Conservation (phyloP, 495 filamentous ascomycete species). For the Penicillium simplicissimum region DNA sequence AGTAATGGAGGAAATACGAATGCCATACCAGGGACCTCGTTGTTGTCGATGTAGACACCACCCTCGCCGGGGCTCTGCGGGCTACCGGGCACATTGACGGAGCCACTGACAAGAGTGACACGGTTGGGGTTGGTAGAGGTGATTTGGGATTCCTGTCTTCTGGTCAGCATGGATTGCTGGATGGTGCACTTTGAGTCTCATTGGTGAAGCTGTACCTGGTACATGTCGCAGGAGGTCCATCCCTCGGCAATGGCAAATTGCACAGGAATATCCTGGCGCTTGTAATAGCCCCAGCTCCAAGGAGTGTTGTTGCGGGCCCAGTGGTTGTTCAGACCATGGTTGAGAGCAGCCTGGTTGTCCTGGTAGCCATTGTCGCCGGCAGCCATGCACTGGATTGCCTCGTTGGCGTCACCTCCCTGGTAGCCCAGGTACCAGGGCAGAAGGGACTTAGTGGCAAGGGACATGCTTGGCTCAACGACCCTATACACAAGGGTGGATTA, state of each 20-base stretch:
- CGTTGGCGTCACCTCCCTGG: conserved; percentile 42
- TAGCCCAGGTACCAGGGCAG: conserved; percentile 57
- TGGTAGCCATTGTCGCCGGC: conserved; percentile 53
- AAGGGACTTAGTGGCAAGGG: conserved; percentile 35
- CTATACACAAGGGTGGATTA: conserved; percentile 5
- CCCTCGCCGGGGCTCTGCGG: conserved; percentile 47
- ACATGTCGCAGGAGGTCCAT: conserved; percentile 58
- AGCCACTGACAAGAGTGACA: conserved; percentile 54
- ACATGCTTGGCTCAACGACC: conserved; percentile 23
- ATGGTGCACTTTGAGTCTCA: neutral
- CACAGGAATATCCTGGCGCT: conserved; percentile 50
- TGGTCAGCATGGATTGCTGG: neutral
- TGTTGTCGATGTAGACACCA: conserved; percentile 57
- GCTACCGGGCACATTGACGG: conserved; percentile 52
- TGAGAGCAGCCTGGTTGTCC: conserved; percentile 52
- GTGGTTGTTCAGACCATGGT: conserved; percentile 51
- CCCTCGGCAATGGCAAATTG: conserved; percentile 57
- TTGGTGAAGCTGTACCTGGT: conserved; percentile 37
- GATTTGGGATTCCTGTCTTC: conserved; percentile 48
- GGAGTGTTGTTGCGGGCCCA: conserved; percentile 57
- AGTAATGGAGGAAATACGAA: neutral
- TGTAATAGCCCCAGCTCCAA: conserved; percentile 54
- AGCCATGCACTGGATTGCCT: conserved; percentile 57
- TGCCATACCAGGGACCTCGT: conserved; percentile 48
- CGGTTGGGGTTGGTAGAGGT: conserved; percentile 57